These are phyloP conservation scores for Pseudozyma pruni DNA, from an alignment of 1,284 basidiomycete genomes.

Conservation along the genomic window DNA sequence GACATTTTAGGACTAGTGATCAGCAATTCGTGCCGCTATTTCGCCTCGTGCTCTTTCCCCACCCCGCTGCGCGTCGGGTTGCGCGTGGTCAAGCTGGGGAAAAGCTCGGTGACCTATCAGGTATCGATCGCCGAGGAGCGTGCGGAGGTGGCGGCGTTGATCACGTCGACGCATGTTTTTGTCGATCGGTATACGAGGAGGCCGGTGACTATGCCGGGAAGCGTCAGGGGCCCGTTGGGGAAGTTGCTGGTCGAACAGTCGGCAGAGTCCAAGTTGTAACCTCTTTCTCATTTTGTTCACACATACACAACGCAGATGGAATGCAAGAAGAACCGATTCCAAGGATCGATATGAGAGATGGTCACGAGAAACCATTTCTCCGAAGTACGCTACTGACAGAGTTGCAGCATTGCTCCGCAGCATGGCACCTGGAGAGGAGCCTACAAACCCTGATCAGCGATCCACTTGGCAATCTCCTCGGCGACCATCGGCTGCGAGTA, in stretches of 20 bases:
- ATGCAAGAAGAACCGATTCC: no score
- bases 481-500: slow-evolving; percentile 30
- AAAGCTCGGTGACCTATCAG: slow-evolving; percentile 45
- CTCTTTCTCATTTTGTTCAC: neutral
- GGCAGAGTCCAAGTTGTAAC: slow-evolving; percentile 20
- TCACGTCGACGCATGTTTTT: slow-evolving; percentile 53
- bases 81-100: slow-evolving; percentile 42
- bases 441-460: slow-evolving; percentile 35
- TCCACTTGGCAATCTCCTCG: slow-evolving; percentile 30
- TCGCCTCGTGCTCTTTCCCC: slow-evolving; percentile 50
- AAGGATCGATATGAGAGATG: no score
- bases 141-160: slow-evolving; percentile 27
- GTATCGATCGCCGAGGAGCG: slow-evolving; percentile 27
- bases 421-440: no score
- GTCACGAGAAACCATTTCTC: no score
- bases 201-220: slow-evolving; percentile 35
- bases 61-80: slow-evolving; percentile 26
- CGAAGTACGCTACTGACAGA: no score
- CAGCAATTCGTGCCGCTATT: slow-evolving; percentile 46
- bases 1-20: slow-evolving; percentile 50
- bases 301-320: neutral
- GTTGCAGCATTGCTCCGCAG: no score
- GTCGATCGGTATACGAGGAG: slow-evolving; percentile 36
- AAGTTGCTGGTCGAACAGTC: slow-evolving; percentile 10
- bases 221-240: slow-evolving; percentile 5